These are phyloP conservation scores for Fusarium oxysporum DNA, from an alignment of 2,329 filamentous ascomycete species.

Conservation along the genomic window DNA sequence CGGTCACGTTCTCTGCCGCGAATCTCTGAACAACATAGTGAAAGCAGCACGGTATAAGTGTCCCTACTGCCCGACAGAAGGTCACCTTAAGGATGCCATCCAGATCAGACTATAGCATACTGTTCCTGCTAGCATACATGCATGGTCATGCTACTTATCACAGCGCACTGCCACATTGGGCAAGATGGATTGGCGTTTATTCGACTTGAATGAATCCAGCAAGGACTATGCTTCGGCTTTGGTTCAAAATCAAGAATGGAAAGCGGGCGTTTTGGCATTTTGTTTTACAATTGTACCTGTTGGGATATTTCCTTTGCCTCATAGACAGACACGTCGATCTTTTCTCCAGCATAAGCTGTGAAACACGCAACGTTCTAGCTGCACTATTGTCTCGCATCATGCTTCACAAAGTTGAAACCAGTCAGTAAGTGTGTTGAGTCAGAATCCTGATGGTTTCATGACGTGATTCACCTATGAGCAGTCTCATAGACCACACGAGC, in stretches of 20 bases:
- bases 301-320: slow-evolving; percentile 20
- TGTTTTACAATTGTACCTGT: slow-evolving; percentile 14
- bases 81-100: slow-evolving; percentile 78
- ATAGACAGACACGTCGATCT: slow-evolving; percentile 12
- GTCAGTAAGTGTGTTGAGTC: not conserved
- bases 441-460: slow-evolving; percentile 23
- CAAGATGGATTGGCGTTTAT: slow-evolving; percentile 21
- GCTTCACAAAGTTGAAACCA: slow-evolving; percentile 32
- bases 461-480: not conserved
- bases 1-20: slow-evolving; percentile 90
- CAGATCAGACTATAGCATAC: slow-evolving; percentile 72
- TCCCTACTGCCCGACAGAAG: slow-evolving; percentile 92
- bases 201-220: not conserved
- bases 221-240: not conserved
- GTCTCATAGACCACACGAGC: not conserved
- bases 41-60: slow-evolving; percentile 91
- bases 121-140: not conserved
- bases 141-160: not conserved
- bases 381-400: slow-evolving; percentile 1
- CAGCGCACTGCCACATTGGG: not conserved
- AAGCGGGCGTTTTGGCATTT: slow-evolving; percentile 39
- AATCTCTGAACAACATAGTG: slow-evolving; percentile 81
- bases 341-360: slow-evolving; percentile 12
- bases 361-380: slow-evolving; percentile 21
- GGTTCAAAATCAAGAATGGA: slow-evolving; percentile 20